These are phyloP conservation scores for Alternaria sp. DNA, from an alignment of 2,329 filamentous ascomycete genomes.

Conservation along the genomic window DNA sequence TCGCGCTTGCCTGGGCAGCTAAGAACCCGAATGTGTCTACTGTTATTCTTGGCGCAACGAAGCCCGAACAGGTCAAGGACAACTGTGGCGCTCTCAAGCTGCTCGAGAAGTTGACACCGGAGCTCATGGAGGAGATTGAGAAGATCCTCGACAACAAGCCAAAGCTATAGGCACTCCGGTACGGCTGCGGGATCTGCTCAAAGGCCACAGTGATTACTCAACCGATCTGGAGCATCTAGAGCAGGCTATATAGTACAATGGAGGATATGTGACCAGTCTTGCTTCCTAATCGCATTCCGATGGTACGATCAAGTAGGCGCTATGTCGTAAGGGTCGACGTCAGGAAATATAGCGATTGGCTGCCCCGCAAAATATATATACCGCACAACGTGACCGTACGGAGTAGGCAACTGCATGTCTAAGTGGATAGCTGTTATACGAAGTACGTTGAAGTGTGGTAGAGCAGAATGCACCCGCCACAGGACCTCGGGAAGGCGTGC, in stretches of 20 bases:
- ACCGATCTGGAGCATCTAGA: background rate
- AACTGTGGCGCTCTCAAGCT: conserved; percentile 56
- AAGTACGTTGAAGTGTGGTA: background rate
- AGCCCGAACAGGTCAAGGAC: conserved; percentile 57
- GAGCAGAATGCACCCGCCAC: background rate
- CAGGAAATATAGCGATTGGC: conserved; percentile 1
- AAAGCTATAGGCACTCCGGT: conserved; percentile 38
- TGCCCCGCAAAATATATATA: background rate
- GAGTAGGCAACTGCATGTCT: background rate
- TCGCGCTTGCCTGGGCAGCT: conserved; percentile 65
- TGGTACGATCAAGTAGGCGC: background rate
- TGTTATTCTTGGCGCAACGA: conserved; percentile 62
- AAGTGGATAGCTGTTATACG: background rate
- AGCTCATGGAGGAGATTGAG: conserved; percentile 51
- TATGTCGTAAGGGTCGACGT: conserved; percentile 3
- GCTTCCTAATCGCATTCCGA: background rate
- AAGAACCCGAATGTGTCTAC: conserved; percentile 65
- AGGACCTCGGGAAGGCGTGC: background rate
- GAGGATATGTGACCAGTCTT: background rate
- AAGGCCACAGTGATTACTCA: background rate
- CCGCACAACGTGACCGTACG: background rate
- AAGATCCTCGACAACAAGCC: conserved; percentile 50
- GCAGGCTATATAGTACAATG: background rate
- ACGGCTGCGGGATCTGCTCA: background rate
- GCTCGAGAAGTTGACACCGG: conserved; percentile 47